Evolutionary conservation across 352 stramenopile species (phyloP).

Genomic region (Blastocystis hominis): DNA sequence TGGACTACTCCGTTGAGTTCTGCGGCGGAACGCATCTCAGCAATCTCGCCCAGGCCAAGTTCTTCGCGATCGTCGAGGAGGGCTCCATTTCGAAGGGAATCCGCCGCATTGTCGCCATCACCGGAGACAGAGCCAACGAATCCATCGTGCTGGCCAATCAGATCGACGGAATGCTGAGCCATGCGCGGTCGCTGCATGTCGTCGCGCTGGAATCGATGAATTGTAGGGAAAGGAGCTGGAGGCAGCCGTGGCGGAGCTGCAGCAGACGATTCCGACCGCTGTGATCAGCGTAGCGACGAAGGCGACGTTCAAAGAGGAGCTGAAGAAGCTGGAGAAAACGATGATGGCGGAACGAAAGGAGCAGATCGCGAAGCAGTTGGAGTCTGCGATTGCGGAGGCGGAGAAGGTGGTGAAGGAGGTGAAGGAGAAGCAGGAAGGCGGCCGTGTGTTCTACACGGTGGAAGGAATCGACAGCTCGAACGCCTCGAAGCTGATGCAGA

Average conservation of each 20-base stretch:
- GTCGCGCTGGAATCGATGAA: neutral
- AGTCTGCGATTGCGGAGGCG: slow-evolving; percentile 64
- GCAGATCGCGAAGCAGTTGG: slow-evolving; percentile 64
- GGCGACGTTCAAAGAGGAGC: slow-evolving; percentile 72
- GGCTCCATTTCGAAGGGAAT: slow-evolving; percentile 90
- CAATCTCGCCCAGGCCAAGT: slow-evolving; percentile 86
- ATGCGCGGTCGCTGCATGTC: slow-evolving; percentile 62
- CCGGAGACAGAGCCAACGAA: slow-evolving; percentile 73
- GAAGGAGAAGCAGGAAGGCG: slow-evolving; percentile 61
- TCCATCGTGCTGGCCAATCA: slow-evolving; percentile 73
- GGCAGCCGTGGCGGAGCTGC: slow-evolving; percentile 61
- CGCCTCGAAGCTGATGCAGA: slow-evolving; percentile 79
- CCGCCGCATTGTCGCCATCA: slow-evolving; percentile 85
- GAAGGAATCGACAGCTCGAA: slow-evolving; percentile 79
- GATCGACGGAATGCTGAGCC: slow-evolving; percentile 71
- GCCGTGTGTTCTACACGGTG: slow-evolving; percentile 70
- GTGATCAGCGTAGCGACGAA: slow-evolving; percentile 69
- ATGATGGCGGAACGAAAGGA: slow-evolving; percentile 72
- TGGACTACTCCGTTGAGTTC: slow-evolving; percentile 90
- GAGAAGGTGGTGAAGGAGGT: slow-evolving; percentile 61
- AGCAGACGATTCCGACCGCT: slow-evolving; percentile 65
- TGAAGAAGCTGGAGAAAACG: slow-evolving; percentile 73
- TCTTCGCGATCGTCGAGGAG: slow-evolving; percentile 92
- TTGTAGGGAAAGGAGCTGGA: slow-evolving; percentile 63
- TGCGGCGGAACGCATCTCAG: slow-evolving; percentile 92